Percentiles rank a stretch among this genome's conserved stretches.
These are phyloP conservation scores for Elasticomyces elasticus DNA, from an alignment of 495 filamentous ascomycete species.

Conservation along the genomic window DNA sequence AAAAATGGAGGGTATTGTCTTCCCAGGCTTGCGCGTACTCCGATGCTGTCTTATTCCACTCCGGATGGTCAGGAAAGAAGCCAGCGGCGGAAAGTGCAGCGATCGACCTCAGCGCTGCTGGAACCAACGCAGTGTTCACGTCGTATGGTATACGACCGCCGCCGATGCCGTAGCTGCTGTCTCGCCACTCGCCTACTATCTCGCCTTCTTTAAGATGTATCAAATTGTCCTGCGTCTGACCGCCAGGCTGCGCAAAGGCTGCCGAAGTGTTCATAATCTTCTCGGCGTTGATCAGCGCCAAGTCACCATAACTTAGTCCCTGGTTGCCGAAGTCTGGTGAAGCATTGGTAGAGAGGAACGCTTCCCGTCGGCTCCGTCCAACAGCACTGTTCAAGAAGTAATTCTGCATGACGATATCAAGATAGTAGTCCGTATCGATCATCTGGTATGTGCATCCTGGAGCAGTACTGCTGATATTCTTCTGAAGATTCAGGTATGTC, in stretches of 20 bases:
- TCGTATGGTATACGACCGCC: constrained; percentile 56
- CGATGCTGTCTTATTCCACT: constrained; percentile 40
- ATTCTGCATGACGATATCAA: constrained; percentile 46
- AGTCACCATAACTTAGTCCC: constrained; percentile 42
- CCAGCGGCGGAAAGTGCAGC: constrained; percentile 40
- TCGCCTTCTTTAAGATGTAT: constrained; percentile 46
- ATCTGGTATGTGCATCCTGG: constrained; percentile 53
- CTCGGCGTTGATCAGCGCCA: constrained; percentile 44
- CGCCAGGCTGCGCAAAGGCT: constrained; percentile 39
- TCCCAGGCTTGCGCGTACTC: constrained; percentile 53
- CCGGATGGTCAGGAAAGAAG: constrained; percentile 39
- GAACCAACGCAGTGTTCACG: constrained; percentile 54
- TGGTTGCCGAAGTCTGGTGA: constrained; percentile 39
- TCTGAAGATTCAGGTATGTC: constrained; percentile 46
- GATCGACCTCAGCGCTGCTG: constrained; percentile 51
- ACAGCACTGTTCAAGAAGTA: constrained; percentile 45
- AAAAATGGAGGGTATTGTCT: constrained; percentile 50
- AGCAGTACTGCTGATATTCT: constrained; percentile 43
- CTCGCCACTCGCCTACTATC: constrained; percentile 55
- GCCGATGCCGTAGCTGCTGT: constrained; percentile 50
- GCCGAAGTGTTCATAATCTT: constrained; percentile 48
- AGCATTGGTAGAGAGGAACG: constrained; percentile 44
- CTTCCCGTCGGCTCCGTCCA: constrained; percentile 33
- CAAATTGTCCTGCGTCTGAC: constrained; percentile 45
- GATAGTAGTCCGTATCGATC: constrained; percentile 57